A percentile compares a stretch with the other conserved stretches of the same genome.
These are phyloP conservation scores for Anastatica hierochuntica DNA, from an alignment of 345 rosid species.

Conservation along the genomic window DNA sequence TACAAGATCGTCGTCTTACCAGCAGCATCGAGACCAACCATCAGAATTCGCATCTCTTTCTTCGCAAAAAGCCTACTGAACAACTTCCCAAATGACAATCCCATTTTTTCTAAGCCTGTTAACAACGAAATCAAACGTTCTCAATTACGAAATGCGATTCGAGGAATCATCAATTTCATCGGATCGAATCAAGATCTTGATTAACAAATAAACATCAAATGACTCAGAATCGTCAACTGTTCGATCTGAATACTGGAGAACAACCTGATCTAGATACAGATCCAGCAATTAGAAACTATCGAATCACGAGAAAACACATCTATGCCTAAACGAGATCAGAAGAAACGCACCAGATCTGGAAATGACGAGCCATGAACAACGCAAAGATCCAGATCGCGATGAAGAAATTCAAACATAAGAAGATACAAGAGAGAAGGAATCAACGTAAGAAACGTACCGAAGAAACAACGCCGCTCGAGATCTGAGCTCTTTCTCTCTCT, in stretches of 20 bases:
- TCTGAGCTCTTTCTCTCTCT: conserved; percentile 9
- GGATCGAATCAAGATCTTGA: too few species aligned
- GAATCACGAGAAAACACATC: not conserved
- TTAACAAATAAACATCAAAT: too few species aligned
- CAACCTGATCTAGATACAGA: too few species aligned
- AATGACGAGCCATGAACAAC: not conserved
- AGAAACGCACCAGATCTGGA: conserved; percentile 14
- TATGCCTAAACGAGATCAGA: too few species aligned
- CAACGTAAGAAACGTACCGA: conserved; percentile 7
- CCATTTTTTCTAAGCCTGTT: conserved; percentile 28
- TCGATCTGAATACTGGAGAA: too few species aligned
- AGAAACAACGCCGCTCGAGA: conserved; percentile 14
- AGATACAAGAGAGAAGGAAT: not conserved
- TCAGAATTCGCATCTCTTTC: too few species aligned
- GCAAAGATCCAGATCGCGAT: not conserved
- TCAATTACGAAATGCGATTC: not conserved
- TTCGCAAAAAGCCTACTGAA: conserved; percentile 65
- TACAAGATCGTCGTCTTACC: conserved; percentile 61
- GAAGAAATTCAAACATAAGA: not conserved
- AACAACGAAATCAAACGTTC: not conserved
- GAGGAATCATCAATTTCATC: not conserved
- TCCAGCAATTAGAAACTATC: conserved; percentile 2
- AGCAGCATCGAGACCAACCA: too few species aligned
- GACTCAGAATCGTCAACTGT: too few species aligned
- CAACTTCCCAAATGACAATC: conserved; percentile 55